Evolutionary conservation across 2,329 filamentous ascomycete genomes (phyloP), one percentile per base, ranked within the genome.

Genomic region (Pyrenochaeta sp.): DNA sequence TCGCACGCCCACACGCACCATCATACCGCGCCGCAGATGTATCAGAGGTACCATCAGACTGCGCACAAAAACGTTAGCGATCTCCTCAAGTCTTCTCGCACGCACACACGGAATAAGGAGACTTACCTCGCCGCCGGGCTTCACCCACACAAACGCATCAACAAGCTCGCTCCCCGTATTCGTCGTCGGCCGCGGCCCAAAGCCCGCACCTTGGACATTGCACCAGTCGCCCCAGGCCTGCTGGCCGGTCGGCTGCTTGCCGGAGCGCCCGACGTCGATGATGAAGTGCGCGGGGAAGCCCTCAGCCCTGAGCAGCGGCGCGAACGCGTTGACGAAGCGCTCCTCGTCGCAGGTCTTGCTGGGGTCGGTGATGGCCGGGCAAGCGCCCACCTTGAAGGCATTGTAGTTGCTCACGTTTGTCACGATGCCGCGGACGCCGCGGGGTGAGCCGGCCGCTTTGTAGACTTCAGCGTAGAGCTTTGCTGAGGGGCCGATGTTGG

Each of bases 131-230:
- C 77, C 78, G 52, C 85, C 85, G 4, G 85, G 85, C 78, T 88
- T 88, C 56, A 87, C 74, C 85, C 85, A 88, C 44, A 87, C 85
- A 53, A 88, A 85, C 27, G 85, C 83, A 65, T 88, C 86, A 22
- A 80, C 74, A 13, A 85, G 72, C 2, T 70, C 62, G 51, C 83
- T 77, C 10, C 81, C 82, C 7, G 85, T 88, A 61, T 81, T 74
- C n/a, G 82, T 76, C 3, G 80, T 81, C 2, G 84, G 84, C n/a
- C 83, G 79, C n/a, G 71, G 69, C 47, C 85, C 86, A 49, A 87
- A 87, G 6, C 85, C 85, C 44, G 83, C 81, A 21, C 79, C 81
- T 34, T 74, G 78, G 48, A 85, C 77, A 61, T 86, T 88, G 74
- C 85, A 88, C 85, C 85, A 88, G 63, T 87, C 77, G 28, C 84